Evolutionary conservation across 768 basidiomycete species (phyloP).

Genomic region (Mycena metata): DNA sequence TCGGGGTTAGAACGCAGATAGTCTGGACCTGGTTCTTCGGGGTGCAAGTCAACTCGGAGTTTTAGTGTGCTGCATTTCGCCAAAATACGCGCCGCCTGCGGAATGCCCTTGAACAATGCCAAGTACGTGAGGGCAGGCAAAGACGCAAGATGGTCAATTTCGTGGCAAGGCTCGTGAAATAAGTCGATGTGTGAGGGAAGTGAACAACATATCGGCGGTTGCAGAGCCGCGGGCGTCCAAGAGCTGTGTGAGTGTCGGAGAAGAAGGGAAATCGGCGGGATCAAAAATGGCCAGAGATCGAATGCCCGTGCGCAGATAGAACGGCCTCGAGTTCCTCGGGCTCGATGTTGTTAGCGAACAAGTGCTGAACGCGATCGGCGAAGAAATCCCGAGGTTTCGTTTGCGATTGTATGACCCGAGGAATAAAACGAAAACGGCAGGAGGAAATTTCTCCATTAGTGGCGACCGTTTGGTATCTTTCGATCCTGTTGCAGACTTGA

Average conservation of each 20-base stretch:
- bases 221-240: too few species aligned
- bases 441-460: background rate
- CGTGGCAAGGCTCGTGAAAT: background rate
- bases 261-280: too few species aligned
- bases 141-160: background rate
- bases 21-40: too few species aligned
- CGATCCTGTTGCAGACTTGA: background rate
- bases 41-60: background rate
- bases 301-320: too few species aligned
- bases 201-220: background rate
- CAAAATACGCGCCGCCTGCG: background rate
- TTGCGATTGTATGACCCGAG: background rate
- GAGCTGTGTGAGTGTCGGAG: too few species aligned
- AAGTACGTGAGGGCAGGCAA: slow-evolving; percentile 24
- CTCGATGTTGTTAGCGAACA: background rate
- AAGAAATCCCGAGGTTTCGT: background rate
- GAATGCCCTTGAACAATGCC: background rate
- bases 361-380: slow-evolving; percentile 12
- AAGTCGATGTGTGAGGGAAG: slow-evolving; percentile 18
- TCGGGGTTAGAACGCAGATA: background rate
- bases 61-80: background rate
- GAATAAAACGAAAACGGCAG: background rate
- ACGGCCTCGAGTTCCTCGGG: too few species aligned
- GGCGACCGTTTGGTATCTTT: slow-evolving; percentile 4
- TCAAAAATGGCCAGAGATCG: too few species aligned